These are phyloP conservation scores for Bifiguratus adelaidae DNA, from an alignment of 192 early-diverging fungal species.

Conservation along the genomic window DNA sequence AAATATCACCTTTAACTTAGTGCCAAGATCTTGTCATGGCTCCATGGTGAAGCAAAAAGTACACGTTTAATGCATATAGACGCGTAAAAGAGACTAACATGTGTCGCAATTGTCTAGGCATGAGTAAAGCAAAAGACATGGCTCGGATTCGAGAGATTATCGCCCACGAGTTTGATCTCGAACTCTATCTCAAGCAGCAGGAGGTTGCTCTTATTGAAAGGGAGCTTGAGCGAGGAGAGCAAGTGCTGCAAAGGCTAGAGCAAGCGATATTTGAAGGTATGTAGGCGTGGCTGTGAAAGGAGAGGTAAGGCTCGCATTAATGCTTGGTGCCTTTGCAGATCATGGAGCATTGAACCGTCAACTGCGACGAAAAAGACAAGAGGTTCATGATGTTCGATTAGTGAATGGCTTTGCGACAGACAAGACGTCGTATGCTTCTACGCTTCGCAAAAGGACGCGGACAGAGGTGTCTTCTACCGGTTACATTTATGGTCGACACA, in stretches of 20 bases:
- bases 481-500: constrained; percentile 19
- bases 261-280: constrained; percentile 43
- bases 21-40: too few species aligned
- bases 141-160: constrained; percentile 43
- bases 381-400: too few species aligned
- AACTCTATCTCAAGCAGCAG: constrained; percentile 58
- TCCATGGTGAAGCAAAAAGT: too few species aligned
- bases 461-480: constrained; percentile 1
- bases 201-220: constrained; percentile 51
- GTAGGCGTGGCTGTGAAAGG: neutral
- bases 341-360: too few species aligned
- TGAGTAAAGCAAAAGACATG: too few species aligned
- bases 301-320: neutral
- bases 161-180: constrained; percentile 67
- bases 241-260: constrained; percentile 40
- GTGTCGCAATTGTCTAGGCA: too few species aligned
- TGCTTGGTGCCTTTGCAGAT: neutral
- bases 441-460: neutral
- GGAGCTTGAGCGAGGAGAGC: constrained; percentile 50
- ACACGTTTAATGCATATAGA: too few species aligned
- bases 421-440: neutral
- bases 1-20: too few species aligned
- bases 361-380: too few species aligned
- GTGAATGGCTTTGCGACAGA: too few species aligned
- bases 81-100: too few species aligned